phyloP scores from a whole-genome alignment of 495 filamentous ascomycete genomes.

The Annulohypoxylon maeteangense region DNA sequence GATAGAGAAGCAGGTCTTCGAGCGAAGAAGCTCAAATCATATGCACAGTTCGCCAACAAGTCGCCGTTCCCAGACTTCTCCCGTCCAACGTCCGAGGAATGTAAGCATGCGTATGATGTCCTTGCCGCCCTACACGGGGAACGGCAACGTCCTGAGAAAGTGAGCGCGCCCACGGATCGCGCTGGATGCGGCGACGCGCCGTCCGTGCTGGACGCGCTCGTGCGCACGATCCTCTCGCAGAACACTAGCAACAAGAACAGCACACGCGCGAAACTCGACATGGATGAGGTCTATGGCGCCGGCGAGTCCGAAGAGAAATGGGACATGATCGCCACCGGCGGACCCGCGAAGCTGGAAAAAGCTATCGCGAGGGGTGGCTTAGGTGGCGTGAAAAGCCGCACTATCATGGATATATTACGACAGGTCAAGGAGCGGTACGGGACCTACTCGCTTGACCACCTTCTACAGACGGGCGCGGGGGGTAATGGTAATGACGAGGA shows the following conservation, averaged over 20 bases:
- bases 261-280: slow-evolving; percentile 72
- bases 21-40: slow-evolving; percentile 49
- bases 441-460: slow-evolving; percentile 74
- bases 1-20: slow-evolving; percentile 36
- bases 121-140: slow-evolving; percentile 74
- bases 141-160: slow-evolving; percentile 66
- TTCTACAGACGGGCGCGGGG: slow-evolving; percentile 59
- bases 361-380: slow-evolving; percentile 80
- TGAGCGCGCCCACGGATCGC: slow-evolving; percentile 73
- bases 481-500: slow-evolving; percentile 63
- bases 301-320: slow-evolving; percentile 72
- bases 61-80: slow-evolving; percentile 76
- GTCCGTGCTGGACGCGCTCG: slow-evolving; percentile 84
- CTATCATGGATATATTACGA: slow-evolving; percentile 77
- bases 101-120: slow-evolving; percentile 71
- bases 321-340: slow-evolving; percentile 74
- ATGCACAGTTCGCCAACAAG: slow-evolving; percentile 44
- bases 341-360: slow-evolving; percentile 70
- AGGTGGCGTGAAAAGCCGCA: slow-evolving; percentile 75
- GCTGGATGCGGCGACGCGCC: slow-evolving; percentile 89
- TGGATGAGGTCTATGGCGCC: slow-evolving; percentile 77
- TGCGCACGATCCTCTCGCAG: slow-evolving; percentile 80
- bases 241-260: slow-evolving; percentile 76
- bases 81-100: slow-evolving; percentile 77
- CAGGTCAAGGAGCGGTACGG: slow-evolving; percentile 73